Base-by-base conservation (phyloP, 306 rosid species). In the Vigna angularis region DNA sequence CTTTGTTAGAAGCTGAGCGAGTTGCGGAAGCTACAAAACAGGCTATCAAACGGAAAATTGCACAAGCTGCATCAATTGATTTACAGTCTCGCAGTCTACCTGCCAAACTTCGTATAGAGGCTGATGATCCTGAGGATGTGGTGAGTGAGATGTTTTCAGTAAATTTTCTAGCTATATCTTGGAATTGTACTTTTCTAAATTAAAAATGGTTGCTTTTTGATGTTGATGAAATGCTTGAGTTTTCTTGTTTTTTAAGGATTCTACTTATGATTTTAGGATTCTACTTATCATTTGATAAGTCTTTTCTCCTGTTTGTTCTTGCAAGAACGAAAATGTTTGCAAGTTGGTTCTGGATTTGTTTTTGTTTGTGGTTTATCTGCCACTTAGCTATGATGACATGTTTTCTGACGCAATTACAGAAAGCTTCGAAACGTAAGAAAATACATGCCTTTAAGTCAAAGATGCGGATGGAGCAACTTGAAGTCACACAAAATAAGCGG, bases 1-100 rank as follows among this genome's bases (percentile, higher is more conserved):
- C 99, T 55, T 86, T 95, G 84, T 76, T 89, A 79, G 98, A 95
- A 87, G 99, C 98, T 45, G 98, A 95, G 82, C 91, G 84, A 77
- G 90, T 89, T 81, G 98, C 99, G 50, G 98, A 95, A 88, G 98
- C 98, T 63, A 95, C 99, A 74, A 95, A 95, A 69, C 98, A 89
- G 84, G 98, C 97, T 65, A 89, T 95, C 77, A 93, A 93, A 81
- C 90, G 97, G 56, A 95, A 95, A 86, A 93, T 95, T 82, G 97
- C 93, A 0, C 98, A 91, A 82, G 97, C 99, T 67, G 98, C 89
- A 75, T 89, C 97, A 71, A 73, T 93, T 67, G 99, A 89, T 76
- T 75, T 89, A 64, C 97, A 95, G 71, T 89, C 97, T 11, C 86
- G 96, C 68, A 92, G 79, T 83, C 51, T 93, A 67, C 99, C 99